These are phyloP conservation scores for Nothophaeocryptopus gaeumannii DNA, from an alignment of 2,329 filamentous ascomycete species.

Conservation along the genomic window DNA sequence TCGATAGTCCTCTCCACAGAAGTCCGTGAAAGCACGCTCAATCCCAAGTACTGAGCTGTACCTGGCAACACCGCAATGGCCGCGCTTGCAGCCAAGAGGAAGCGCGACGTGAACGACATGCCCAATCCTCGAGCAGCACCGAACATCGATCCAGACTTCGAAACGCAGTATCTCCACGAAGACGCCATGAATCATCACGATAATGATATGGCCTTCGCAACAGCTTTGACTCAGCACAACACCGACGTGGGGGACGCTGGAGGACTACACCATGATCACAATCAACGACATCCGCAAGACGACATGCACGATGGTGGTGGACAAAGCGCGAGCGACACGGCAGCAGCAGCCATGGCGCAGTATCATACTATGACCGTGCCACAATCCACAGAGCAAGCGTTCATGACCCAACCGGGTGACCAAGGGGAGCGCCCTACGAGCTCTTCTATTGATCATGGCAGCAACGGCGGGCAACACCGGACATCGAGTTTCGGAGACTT, in stretches of 20 bases:
- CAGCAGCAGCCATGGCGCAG: slow-evolving; percentile 53
- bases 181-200: slow-evolving; percentile 39
- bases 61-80: slow-evolving; percentile 22
- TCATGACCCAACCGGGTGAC: slow-evolving; percentile 28
- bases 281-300: slow-evolving; percentile 18
- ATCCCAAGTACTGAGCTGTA: too few relatives aligned
- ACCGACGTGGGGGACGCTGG: slow-evolving; percentile 16
- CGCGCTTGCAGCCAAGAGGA: slow-evolving; percentile 42
- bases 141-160: slow-evolving; percentile 29
- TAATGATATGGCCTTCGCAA: slow-evolving; percentile 44
- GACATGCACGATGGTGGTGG: slow-evolving; percentile 36
- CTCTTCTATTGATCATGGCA: slow-evolving; percentile 21
- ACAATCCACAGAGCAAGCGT: slow-evolving; percentile 55
- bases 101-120: slow-evolving; percentile 47
- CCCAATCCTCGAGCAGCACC: slow-evolving; percentile 38
- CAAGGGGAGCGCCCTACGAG: slow-evolving; percentile 21
- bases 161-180: slow-evolving; percentile 30
- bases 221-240: slow-evolving; percentile 33
- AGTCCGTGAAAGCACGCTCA: too few relatives aligned
- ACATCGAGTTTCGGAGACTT: slow-evolving; percentile 26
- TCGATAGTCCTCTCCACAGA: too few relatives aligned
- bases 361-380: slow-evolving; percentile 57
- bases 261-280: slow-evolving; percentile 16
- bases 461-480: slow-evolving; percentile 16
- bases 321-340: slow-evolving; percentile 55